Base-by-base conservation (phyloP, 2,329 filamentous ascomycete species). In the Coniochaeta ligniaria region DNA sequence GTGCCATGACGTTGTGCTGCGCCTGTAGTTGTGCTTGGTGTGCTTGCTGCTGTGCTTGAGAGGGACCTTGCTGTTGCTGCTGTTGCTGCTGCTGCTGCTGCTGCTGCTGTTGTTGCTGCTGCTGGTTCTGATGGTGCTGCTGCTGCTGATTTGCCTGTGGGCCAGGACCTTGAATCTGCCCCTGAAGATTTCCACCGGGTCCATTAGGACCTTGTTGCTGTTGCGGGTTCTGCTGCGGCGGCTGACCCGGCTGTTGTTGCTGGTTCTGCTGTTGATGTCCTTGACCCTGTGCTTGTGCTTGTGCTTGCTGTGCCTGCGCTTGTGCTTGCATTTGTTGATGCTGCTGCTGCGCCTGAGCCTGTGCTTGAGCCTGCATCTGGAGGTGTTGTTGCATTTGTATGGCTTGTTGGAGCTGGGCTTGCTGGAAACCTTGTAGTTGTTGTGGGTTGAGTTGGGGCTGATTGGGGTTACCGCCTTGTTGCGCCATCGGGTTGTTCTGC, bases 361-460 rank as follows among this genome's bases (percentile, higher is more conserved):
- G 54, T 31, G 38, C 22, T n/a, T 75, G 73, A n/a, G n/a, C n/a
- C n/a, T n/a, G n/a, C n/a, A n/a, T n/a, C n/a, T n/a, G n/a, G n/a
- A n/a, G n/a, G 63, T 60, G 57, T 57, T 72, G 47, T n/a, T 52
- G 47, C 47, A 73, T 63, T 52, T 74, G 71, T 58, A 57, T 16
- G 11, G 28, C 35, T 24, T 28, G n/a, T 24, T 28, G n/a, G 11
- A 66, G 65, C 24, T 74, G 73, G 12, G 78, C 76, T 60, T 78
- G 76, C 41, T 75, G 74, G 22, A 75, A 73, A 9, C 71, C 60
- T 31, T 67, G 65, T 35, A 57, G 33, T 38, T 55, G 52, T 61
- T 77, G 76, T 61, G 50, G 58, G 38, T 74, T 79, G 73, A 83
- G 80, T 59, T 74, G 77, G 28, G 72, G 75, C 63, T 84, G 82